Conservation (phyloP, 305 asterid species). For the Andrographis paniculata region DNA sequence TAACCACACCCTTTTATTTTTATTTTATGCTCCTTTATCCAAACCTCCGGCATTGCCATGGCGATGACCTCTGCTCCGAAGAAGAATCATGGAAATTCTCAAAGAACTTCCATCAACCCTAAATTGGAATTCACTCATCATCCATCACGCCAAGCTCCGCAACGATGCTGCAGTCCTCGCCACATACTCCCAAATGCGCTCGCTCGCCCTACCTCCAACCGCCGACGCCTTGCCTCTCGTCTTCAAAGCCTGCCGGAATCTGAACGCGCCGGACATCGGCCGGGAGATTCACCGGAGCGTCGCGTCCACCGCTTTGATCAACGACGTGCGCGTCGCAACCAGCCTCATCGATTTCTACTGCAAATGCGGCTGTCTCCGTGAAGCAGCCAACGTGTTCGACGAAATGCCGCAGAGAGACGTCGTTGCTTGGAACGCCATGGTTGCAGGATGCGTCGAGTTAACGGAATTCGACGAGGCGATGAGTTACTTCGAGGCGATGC, state of each 20-base stretch:
- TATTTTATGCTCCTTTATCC: no score
- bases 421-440: constrained; percentile 32
- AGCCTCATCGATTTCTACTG: constrained; percentile 22
- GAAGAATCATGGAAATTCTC: constrained; percentile 18
- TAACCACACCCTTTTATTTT: no score
- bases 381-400: constrained; percentile 16
- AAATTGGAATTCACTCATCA: constrained; percentile 25
- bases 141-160: constrained; percentile 21
- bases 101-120: constrained; percentile 1
- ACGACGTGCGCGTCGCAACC: constrained; percentile 22
- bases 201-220: constrained; percentile 17
- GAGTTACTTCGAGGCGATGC: constrained; percentile 19
- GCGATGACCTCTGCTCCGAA: background rate
- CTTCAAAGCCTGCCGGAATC: constrained; percentile 30
- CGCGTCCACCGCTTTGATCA: constrained; percentile 10
- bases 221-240: constrained; percentile 22
- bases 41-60: no score
- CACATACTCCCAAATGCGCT: constrained; percentile 26
- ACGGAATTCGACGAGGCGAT: constrained; percentile 16
- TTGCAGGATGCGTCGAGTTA: constrained; percentile 21
- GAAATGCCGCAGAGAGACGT: constrained; percentile 20
- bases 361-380: constrained; percentile 21
- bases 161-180: constrained; percentile 25
- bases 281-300: constrained; percentile 20
- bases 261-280: constrained; percentile 20